Evolutionary conservation across 306 rosid genomes (phyloP).

Genomic region (Alnus rubra): DNA sequence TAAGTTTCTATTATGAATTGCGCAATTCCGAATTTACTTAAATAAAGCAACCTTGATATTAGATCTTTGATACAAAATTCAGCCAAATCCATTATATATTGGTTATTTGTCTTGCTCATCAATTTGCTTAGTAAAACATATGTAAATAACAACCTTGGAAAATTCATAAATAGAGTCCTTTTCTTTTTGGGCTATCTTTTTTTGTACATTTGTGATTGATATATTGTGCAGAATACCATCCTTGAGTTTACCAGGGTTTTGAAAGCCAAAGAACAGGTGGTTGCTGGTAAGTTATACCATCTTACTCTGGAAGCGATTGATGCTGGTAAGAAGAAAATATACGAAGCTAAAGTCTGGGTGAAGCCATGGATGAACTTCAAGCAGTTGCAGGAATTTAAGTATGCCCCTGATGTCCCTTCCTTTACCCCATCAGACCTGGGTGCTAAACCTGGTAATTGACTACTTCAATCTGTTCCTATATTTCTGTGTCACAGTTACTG

Average conservation of each 20-base stretch:
- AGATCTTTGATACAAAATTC: not conserved
- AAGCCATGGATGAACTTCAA: slow-evolving; percentile 63
- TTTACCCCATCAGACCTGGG: slow-evolving; percentile 34
- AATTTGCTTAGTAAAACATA: not conserved
- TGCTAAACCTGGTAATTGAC: slow-evolving; percentile 38
- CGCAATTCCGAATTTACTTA: not conserved
- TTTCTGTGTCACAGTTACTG: not conserved
- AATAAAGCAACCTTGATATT: not conserved
- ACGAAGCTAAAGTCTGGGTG: slow-evolving; percentile 62
- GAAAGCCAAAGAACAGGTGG: slow-evolving; percentile 51
- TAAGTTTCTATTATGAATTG: not conserved
- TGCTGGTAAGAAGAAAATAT: slow-evolving; percentile 45
- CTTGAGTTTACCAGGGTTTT: slow-evolving; percentile 55
- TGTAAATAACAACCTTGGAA: not conserved
- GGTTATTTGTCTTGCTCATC: not conserved
- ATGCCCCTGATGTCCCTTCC: slow-evolving; percentile 25
- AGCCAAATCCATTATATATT: too few relatives aligned
- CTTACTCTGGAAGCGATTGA: slow-evolving; percentile 55
- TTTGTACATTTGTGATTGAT: not conserved
- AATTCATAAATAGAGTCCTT: not conserved
- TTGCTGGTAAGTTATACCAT: slow-evolving; percentile 50
- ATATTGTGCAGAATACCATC: slow-evolving; percentile 38
- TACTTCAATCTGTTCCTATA: slow-evolving; percentile 10
- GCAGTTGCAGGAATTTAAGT: slow-evolving; percentile 53
- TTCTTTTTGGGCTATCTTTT: not conserved